phyloP scores from a whole-genome alignment of 1,284 basidiomycete genomes.

The Microbotryum scabiosae region DNA sequence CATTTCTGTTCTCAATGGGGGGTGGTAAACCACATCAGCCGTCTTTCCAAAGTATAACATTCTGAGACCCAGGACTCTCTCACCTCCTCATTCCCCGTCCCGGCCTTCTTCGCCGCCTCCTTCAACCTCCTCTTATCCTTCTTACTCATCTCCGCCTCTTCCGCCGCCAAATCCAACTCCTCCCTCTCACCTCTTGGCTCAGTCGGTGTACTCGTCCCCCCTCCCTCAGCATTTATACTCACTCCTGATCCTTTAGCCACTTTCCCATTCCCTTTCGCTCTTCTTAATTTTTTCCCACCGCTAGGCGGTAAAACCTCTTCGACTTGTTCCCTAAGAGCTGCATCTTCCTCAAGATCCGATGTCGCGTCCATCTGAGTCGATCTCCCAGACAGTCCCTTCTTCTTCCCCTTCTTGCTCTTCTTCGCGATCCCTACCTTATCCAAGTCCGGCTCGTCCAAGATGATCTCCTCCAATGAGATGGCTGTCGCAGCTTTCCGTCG shows the following conservation, averaged over 20 bases:
- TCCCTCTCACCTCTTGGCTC: no score
- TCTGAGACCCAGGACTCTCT: background rate
- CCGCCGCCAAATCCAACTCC: background rate
- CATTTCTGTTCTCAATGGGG: slow-evolving; percentile 46
- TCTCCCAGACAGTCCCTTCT: background rate
- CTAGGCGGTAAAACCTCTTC: no score
- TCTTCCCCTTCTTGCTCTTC: slow-evolving; percentile 10
- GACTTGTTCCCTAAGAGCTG: no score
- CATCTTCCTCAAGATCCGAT: no score
- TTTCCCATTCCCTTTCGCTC: no score
- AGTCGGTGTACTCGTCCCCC: no score
- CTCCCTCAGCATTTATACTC: no score
- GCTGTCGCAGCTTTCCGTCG: slow-evolving; percentile 1
- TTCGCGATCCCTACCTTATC: slow-evolving; percentile 30
- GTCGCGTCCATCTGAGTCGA: background rate
- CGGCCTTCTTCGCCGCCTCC: slow-evolving; percentile 64
- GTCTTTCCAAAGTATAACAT: no score
- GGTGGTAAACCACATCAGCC: background rate
- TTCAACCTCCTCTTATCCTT: slow-evolving; percentile 67
- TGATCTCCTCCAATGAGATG: slow-evolving; percentile 8
- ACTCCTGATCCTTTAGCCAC: no score
- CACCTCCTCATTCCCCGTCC: slow-evolving; percentile 36
- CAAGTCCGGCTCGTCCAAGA: slow-evolving; percentile 29
- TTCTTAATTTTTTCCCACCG: no score
- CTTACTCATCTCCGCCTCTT: slow-evolving; percentile 54